Conservation (phyloP, 2,329 filamentous ascomycete genomes). For the Coniella lustricola region DNA sequence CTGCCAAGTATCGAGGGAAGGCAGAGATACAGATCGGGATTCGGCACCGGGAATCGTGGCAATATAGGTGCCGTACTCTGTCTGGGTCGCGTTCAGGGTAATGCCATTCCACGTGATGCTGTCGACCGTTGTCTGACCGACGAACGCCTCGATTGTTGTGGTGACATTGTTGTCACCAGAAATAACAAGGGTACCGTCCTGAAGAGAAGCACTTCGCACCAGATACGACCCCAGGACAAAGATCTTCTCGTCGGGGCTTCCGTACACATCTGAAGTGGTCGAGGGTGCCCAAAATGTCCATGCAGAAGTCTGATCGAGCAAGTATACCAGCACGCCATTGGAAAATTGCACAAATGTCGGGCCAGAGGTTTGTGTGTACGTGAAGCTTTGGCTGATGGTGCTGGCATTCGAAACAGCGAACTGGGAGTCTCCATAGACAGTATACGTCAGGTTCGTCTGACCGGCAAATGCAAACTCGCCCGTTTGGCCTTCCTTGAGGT, state of each 20-base stretch:
- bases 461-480: constrained; percentile 43
- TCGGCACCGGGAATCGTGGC: constrained; percentile 48
- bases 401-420: constrained; percentile 25
- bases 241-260: constrained; percentile 39
- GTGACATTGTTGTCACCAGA: constrained; percentile 59
- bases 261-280: constrained; percentile 35
- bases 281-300: constrained; percentile 51
- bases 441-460: constrained; percentile 29
- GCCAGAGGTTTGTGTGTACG: constrained; percentile 40
- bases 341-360: constrained; percentile 40
- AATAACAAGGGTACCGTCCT: constrained; percentile 43
- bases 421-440: constrained; percentile 32
- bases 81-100: constrained; percentile 28
- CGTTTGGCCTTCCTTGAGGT: constrained; percentile 39
- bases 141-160: constrained; percentile 54
- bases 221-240: constrained; percentile 52
- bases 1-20: constrained; percentile 39
- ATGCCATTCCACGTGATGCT: constrained; percentile 56
- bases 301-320: constrained; percentile 45
- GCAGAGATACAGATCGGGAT: constrained; percentile 34
- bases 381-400: constrained; percentile 28
- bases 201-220: constrained; percentile 44
- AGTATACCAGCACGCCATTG: constrained; percentile 41
- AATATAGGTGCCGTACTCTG: constrained; percentile 38
- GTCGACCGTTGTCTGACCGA: constrained; percentile 41